Percentiles rank a stretch among this genome's conserved stretches.
phyloP scores from a whole-genome alignment of 2,329 filamentous ascomycete genomes.

The Cordyceps cateniannulata region DNA sequence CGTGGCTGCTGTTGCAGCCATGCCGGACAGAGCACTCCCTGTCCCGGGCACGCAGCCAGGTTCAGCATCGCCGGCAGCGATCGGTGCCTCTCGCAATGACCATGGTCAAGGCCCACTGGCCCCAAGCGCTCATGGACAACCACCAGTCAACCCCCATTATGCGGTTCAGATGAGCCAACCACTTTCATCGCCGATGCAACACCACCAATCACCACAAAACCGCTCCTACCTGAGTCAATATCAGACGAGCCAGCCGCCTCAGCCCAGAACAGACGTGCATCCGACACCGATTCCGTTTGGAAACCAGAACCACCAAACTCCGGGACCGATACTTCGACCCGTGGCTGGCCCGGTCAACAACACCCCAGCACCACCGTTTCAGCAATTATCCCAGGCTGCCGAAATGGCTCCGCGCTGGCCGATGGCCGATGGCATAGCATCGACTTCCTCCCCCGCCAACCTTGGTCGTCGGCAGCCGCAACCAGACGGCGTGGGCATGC shows the following conservation, averaged over 20 bases:
- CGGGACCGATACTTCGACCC: not conserved
- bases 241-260: not conserved
- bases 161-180: not conserved
- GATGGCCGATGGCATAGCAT: not conserved
- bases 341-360: not conserved
- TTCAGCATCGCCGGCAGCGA: conserved; percentile 15
- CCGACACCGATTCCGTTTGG: conserved; percentile 13
- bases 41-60: conserved; percentile 19
- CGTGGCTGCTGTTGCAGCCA: conserved; percentile 13
- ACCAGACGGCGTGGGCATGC: conserved; percentile 32
- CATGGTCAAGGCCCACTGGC: not conserved
- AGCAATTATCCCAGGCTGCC: not conserved
- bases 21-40: conserved; percentile 15
- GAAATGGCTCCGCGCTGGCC: not conserved
- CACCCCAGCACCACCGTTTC: conserved; percentile 12
- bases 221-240: conserved; percentile 16
- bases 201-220: conserved; percentile 10
- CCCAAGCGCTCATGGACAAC: not conserved
- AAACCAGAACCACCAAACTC: conserved; percentile 8
- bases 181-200: not conserved
- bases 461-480: conserved; percentile 16
- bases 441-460: conserved; percentile 13
- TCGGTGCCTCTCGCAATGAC: not conserved
- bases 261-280: conserved; percentile 14
- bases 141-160: not conserved